phyloP scores from a whole-genome alignment of 495 filamentous ascomycete genomes.

The Oidiodendron maius region DNA sequence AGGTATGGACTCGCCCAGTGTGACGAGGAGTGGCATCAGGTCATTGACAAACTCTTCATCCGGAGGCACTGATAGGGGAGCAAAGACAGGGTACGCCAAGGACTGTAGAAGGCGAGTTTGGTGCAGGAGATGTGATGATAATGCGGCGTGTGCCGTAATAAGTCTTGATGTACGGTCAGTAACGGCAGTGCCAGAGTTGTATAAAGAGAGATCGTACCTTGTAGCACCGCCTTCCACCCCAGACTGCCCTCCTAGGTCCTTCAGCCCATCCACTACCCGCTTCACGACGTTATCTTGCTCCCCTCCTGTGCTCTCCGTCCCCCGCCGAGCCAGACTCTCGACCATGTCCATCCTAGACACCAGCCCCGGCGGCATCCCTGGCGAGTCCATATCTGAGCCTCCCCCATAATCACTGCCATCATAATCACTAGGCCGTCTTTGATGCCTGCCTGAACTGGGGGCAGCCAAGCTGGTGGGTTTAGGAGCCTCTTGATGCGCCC shows the following conservation, averaged over 20 bases:
- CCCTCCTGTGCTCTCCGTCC: constrained; percentile 66
- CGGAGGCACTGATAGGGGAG: constrained; percentile 46
- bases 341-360: constrained; percentile 73
- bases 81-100: constrained; percentile 68
- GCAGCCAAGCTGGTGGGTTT: constrained; percentile 10
- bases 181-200: too few species aligned
- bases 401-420: constrained; percentile 58
- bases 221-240: constrained; percentile 74
- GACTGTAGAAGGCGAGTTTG: constrained; percentile 78
- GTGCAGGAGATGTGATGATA: constrained; percentile 77
- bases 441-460: constrained; percentile 19
- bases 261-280: constrained; percentile 65
- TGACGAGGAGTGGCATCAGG: constrained; percentile 56
- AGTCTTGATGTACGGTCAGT: constrained; percentile 55
- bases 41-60: constrained; percentile 57
- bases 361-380: constrained; percentile 65
- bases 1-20: constrained; percentile 48
- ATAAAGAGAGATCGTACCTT: constrained; percentile 52
- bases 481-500: constrained; percentile 1
- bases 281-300: constrained; percentile 62
- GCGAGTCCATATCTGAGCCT: constrained; percentile 67
- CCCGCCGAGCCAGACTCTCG: constrained; percentile 65
- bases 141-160: constrained; percentile 79
- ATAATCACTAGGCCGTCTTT: constrained; percentile 46
- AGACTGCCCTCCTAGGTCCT: constrained; percentile 76